These are phyloP conservation scores for Cryphonectria japonica DNA, from an alignment of 2,329 filamentous ascomycete genomes.

Conservation along the genomic window DNA sequence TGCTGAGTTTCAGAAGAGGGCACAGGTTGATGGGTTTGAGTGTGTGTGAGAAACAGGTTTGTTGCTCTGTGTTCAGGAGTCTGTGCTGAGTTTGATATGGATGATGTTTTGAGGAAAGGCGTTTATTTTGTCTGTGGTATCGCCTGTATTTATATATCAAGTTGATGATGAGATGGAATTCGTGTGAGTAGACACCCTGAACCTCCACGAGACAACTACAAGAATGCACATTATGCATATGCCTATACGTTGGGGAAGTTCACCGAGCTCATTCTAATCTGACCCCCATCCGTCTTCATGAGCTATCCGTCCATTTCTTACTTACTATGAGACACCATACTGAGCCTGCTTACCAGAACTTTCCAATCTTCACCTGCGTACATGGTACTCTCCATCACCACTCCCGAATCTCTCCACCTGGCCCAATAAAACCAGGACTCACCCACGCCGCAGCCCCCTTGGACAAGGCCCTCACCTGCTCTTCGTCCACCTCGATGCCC, in stretches of 20 bases:
- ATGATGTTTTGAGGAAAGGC: no score
- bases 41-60: background rate
- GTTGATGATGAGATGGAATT: no score
- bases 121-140: no score
- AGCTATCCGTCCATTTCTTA: background rate
- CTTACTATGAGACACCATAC: background rate
- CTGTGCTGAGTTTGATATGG: no score
- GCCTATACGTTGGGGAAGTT: no score
- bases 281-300: no score
- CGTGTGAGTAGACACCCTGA: background rate
- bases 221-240: background rate
- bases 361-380: background rate
- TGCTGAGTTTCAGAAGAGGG: constrained; percentile 31
- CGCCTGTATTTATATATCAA: no score
- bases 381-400: constrained; percentile 51
- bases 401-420: constrained; percentile 65
- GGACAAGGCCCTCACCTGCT: constrained; percentile 58
- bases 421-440: constrained; percentile 64
- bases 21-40: background rate
- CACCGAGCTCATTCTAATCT: no score
- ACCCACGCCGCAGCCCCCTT: constrained; percentile 58
- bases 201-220: background rate
- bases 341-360: background rate
- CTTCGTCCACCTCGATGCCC: constrained; percentile 67
- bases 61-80: no score